Evolutionary conservation across 768 basidiomycete species (phyloP), one percentile per base, ranked within the genome.

Genomic region (Agaricus subrufescens): DNA sequence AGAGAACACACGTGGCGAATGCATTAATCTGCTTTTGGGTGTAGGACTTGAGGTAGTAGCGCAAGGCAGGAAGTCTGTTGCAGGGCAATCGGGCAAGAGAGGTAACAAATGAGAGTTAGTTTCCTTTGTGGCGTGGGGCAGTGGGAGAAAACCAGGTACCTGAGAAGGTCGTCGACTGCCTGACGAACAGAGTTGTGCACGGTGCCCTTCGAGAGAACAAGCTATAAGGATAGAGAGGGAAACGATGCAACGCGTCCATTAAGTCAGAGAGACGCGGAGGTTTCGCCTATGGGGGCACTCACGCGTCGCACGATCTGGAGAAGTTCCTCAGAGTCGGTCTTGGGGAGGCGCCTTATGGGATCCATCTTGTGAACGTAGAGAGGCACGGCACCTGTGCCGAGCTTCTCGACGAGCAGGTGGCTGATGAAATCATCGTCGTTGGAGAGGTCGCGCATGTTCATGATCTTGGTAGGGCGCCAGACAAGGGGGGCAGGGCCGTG

Each of bases 341-440:
- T 91, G 57, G 91, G 91, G 29, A 92, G 78, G 48, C 84, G 78
- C 54, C 88, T 79, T 58, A 82, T 79, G 26, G 86, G 75, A 68
- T 93, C 90, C 91, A 94, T 94, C 71, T 91, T 93, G 76, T 94
- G 91, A 12, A 94, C 91, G 55, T 86, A 80, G 52, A 94, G 78
- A n/a, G 91, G 91, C 7, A 87, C 86, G 7, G 69, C 70, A 31
- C 87, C 87, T 3, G 90, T 90, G 44, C 91, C 91, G 34, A 94
- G 82, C 63, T 92, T 92, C 74, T 94, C 91, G 59, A 94, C 89
- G 56, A 94, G 83, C 39, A 94, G 79, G 73, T 93, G 89, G 65
- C 87, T 89, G 68, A 94, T 85, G 69, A 92, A 93, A 73, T 94
- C 91, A 69, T 94, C 91, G 73, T 94, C 91, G 70, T 83, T 85